A percentile compares a stretch with the other conserved stretches of the same genome.
Conservation (phyloP, 1,284 basidiomycete species). For the Ustilago tritici region DNA sequence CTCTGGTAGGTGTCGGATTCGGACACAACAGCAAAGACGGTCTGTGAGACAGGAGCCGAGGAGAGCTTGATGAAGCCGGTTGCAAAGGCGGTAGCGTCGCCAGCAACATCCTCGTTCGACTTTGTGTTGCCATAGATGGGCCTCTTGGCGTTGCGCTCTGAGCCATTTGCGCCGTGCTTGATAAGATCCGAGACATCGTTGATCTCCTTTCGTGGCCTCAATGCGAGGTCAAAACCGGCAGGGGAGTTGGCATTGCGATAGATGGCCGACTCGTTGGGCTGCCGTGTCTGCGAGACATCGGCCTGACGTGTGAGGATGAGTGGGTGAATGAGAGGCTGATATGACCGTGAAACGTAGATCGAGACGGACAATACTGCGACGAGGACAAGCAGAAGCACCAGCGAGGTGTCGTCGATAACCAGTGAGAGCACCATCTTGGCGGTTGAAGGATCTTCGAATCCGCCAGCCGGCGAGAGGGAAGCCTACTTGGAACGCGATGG, state of each 20-base stretch:
- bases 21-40: slow-evolving; percentile 41
- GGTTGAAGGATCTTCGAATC: neutral
- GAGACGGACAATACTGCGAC: slow-evolving; percentile 49
- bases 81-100: slow-evolving; percentile 52
- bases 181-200: slow-evolving; percentile 56
- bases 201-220: slow-evolving; percentile 51
- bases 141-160: slow-evolving; percentile 24
- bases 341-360: slow-evolving; percentile 53
- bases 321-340: slow-evolving; percentile 66
- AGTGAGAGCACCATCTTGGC: slow-evolving; percentile 55
- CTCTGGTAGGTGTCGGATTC: slow-evolving; percentile 42
- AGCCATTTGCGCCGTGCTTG: slow-evolving; percentile 39
- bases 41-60: slow-evolving; percentile 31
- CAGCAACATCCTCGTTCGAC: slow-evolving; percentile 45
- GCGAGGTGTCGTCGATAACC: slow-evolving; percentile 63
- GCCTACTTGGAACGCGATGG: neutral
- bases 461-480: neutral
- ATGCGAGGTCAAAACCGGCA: slow-evolving; percentile 63
- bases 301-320: slow-evolving; percentile 66
- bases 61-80: slow-evolving; percentile 53
- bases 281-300: slow-evolving; percentile 61
- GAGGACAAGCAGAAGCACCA: slow-evolving; percentile 54
- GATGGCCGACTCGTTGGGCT: slow-evolving; percentile 60
- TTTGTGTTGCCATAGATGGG: slow-evolving; percentile 42
- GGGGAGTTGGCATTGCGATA: slow-evolving; percentile 68